Evolutionary conservation across 2,329 filamentous ascomycete genomes (phyloP), one percentile per base, ranked within the genome.

Genomic region (Cladophialophora bantiana): DNA sequence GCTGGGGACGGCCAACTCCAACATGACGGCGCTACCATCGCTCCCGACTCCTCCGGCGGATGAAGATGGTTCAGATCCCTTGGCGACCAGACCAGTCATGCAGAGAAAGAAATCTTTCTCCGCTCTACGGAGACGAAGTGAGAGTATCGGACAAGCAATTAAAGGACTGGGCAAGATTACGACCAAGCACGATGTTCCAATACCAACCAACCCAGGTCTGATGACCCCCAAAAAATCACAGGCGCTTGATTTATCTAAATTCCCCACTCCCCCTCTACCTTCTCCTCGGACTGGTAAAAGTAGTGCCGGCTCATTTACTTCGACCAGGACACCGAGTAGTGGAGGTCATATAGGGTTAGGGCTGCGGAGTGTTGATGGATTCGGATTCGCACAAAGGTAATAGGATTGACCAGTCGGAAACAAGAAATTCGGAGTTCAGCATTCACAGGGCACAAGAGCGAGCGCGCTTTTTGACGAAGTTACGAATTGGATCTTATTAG

Each of bases 131-230:
- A 59, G 68, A 62, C 56, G 71, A 38, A 72, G 71, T 48, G 70
- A 70, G 48, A 73, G 71, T 52, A 63, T 73, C 15, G 68, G 70
- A n/a, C 70, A 73, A 58, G 71, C 70, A 7, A 65, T 73, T 59
- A 73, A 69, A 53, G 67, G 69, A n/a, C 31, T 70, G 12, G 54
- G 69, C 35, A 70, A 67, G 53, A 62, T 59, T 35, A 62, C 50
- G 18, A 66, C 66, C 6, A 70, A 67, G 54, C 63, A 68, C 32
- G 66, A 70, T 31, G 60, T 60, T 20, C 66, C 68, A 7, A 20
- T 67, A 52, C 66, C 64, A 9, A 53, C 58, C 15, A 35, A 59
- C 13, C 59, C 68, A 9, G 45, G 34, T 18, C 4, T 64, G 20
- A 34, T 59, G 57, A 68, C 68, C 12, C 61, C 68, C 2, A 65